A percentile compares a stretch with the other conserved stretches of the same genome.
Evolutionary conservation across 306 rosid genomes (phyloP).

Genomic region (Cotoneaster glaucophyllus): DNA sequence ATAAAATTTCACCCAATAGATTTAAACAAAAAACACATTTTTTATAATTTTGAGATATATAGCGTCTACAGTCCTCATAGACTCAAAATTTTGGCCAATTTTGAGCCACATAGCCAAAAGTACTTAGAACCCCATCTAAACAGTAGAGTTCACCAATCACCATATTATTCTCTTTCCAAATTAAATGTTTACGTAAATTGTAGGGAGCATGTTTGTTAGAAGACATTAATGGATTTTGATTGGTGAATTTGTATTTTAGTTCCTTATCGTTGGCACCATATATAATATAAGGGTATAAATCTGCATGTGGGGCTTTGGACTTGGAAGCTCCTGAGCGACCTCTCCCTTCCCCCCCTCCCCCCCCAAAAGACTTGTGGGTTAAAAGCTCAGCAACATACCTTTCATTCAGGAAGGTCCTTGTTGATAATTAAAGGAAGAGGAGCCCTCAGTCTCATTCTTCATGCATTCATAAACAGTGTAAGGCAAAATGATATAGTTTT

Average conservation of each 20-base stretch:
- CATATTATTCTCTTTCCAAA: slow-evolving; percentile 8
- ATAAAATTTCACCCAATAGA: background rate
- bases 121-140: background rate
- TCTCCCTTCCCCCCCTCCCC: background rate
- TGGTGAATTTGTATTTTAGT: slow-evolving; percentile 23
- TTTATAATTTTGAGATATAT: background rate
- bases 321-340: background rate
- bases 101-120: background rate
- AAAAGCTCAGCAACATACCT: slow-evolving; percentile 10
- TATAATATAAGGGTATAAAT: no score
- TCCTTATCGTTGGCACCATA: slow-evolving; percentile 2
- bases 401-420: background rate
- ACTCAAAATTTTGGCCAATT: background rate
- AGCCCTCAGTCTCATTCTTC: slow-evolving; percentile 1
- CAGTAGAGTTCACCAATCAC: background rate
- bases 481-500: background rate
- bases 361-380: slow-evolving; percentile 7
- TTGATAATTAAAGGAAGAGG: background rate
- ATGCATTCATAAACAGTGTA: background rate
- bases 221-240: slow-evolving; percentile 13
- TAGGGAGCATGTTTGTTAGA: slow-evolving; percentile 18
- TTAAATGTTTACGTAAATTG: slow-evolving; percentile 4
- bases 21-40: background rate
- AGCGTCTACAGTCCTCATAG: background rate
- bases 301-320: slow-evolving; percentile 14